Base-by-base conservation (phyloP, 164 flowering plant species). In the Santalum album region DNA sequence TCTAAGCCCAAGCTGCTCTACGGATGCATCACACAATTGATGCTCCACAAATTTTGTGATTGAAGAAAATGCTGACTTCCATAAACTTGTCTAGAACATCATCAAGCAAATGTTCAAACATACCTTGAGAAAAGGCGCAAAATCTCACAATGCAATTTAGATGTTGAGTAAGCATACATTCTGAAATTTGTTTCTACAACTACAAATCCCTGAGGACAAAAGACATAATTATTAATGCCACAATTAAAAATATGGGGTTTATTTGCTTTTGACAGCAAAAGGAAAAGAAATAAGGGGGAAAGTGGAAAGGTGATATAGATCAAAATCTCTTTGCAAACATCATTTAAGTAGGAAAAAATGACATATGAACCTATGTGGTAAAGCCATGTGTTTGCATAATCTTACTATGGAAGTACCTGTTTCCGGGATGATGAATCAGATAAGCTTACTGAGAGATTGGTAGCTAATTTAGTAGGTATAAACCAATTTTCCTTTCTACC, bases 401-500 rank as follows among this genome's bases (percentile, higher is more conserved):
- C 2, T 36, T 36, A 3, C 35, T 11, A 21, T 43, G 18, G 35
- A 32, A 3, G 25, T 61, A 92, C 98, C 91, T 83, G 73, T 53
- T 89, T 89, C 56, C 96, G 78, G 25, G 90, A 67, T 60, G 98
- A 76, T 46, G 94, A 60, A 71, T 92, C 99, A 34, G 99, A 70
- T 63, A 88, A 75, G 74, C 96, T 89, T 50, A 85, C 69, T 20
- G 96, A 89, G 55, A 92, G 91, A 80, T 87, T 89, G 22, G 90
- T 83, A 38, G 82, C 96, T 56, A 92, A 69, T 61, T 83, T 89
- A 49, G 99, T 92, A 38, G 96, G 99, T 66, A 92, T 76, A 70
- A 92, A 92, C 99, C 99, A 92, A 74, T 86, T 74, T 20, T 92
- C 99, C 70, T 89, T 92, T 70, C 91, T 83, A 20, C 99, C 98